Evolutionary conservation across 2,329 filamentous ascomycete species (phyloP).

Genomic region (Pyrenochaeta sp.): DNA sequence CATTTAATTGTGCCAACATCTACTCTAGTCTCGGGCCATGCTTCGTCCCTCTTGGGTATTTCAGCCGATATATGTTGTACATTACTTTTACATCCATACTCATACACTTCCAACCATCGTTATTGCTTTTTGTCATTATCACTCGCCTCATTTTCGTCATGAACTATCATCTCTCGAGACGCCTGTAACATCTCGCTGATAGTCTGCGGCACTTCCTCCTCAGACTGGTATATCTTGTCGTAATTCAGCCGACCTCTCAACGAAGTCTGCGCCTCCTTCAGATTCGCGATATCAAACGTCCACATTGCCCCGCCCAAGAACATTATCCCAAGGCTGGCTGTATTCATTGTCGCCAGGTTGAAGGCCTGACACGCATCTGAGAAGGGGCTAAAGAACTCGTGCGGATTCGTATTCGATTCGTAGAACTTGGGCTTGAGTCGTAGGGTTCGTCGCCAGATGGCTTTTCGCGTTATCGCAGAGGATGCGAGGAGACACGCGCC

Average conservation of each 20-base stretch:
- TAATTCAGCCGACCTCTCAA: slow-evolving; percentile 65
- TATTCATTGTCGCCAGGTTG: slow-evolving; percentile 86
- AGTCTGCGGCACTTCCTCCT: slow-evolving; percentile 31
- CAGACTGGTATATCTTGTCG: slow-evolving; percentile 58
- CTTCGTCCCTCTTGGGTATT: not conserved
- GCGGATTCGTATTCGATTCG: slow-evolving; percentile 61
- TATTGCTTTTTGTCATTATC: slow-evolving; percentile 18
- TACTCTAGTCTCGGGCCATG: not conserved
- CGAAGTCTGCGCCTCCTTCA: slow-evolving; percentile 65
- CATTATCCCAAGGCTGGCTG: slow-evolving; percentile 77
- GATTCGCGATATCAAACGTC: slow-evolving; percentile 72
- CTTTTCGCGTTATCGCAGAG: slow-evolving; percentile 67
- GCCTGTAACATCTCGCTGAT: slow-evolving; percentile 43
- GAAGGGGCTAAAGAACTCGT: slow-evolving; percentile 65
- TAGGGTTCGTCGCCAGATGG: slow-evolving; percentile 69
- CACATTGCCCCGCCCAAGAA: slow-evolving; percentile 75
- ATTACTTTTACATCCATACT: slow-evolving; percentile 31
- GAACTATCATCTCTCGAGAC: slow-evolving; percentile 54
- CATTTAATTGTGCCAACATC: not conserved
- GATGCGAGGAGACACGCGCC: slow-evolving; percentile 78
- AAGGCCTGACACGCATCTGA: slow-evolving; percentile 83
- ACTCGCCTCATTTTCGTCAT: slow-evolving; percentile 21
- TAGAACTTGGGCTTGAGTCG: slow-evolving; percentile 75
- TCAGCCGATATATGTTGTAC: slow-evolving; percentile 19
- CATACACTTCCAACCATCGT: slow-evolving; percentile 16